Conservation (phyloP, 306 rosid species). For the Fragaria ananassa region DNA sequence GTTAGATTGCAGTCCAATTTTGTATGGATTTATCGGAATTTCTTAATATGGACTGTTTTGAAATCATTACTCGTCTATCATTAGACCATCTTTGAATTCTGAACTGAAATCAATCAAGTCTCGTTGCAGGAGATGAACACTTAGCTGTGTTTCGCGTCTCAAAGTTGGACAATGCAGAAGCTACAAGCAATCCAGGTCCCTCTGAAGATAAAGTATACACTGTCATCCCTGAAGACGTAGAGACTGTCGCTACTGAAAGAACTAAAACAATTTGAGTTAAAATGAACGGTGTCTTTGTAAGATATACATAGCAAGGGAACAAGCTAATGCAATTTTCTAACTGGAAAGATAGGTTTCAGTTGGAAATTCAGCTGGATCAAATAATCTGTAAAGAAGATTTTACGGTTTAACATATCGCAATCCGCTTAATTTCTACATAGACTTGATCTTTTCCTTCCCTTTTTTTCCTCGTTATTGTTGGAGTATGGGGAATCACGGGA, state of each 20-base stretch:
- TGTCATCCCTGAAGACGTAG: constrained; percentile 6
- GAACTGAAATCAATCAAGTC: neutral
- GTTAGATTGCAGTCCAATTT: neutral
- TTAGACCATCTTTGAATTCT: neutral
- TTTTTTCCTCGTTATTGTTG: too few relatives aligned
- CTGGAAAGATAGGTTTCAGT: neutral
- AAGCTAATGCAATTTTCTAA: constrained; percentile 9
- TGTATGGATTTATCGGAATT: neutral
- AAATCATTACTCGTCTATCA: neutral
- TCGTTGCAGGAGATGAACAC: constrained; percentile 68
- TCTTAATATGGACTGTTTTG: neutral
- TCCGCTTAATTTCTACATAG: too few relatives aligned
- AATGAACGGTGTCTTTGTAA: constrained; percentile 18
- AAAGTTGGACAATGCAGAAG: constrained; percentile 46
- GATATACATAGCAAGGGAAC: constrained; percentile 17
- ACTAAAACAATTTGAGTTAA: constrained; percentile 39
- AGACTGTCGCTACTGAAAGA: constrained; percentile 19
- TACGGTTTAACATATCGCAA: too few relatives aligned
- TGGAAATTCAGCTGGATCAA: neutral
- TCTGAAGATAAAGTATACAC: constrained; percentile 29
- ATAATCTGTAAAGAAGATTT: neutral
- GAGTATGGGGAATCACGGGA: too few relatives aligned
- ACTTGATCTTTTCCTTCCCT: too few relatives aligned
- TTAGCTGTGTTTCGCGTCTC: constrained; percentile 80
- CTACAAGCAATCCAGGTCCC: constrained; percentile 30